phyloP scores from a whole-genome alignment of 2,329 filamentous ascomycete genomes.

The Corniculantispora saksenae region DNA sequence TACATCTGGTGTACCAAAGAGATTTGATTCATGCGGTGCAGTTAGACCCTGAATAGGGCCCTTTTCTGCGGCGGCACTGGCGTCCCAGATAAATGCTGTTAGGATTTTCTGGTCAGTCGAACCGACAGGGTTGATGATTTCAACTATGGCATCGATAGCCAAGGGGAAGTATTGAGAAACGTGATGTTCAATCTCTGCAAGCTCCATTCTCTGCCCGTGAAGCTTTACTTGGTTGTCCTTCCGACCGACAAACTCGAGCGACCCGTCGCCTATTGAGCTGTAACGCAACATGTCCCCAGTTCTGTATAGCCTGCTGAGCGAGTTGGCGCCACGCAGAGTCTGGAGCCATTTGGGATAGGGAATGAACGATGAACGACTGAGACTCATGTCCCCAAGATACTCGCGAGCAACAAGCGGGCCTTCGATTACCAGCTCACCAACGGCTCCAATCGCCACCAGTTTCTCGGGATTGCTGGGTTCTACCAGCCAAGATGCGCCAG shows the following conservation, averaged over 20 bases:
- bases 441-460: conserved; percentile 13
- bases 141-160: conserved; percentile 38
- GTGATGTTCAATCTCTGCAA: conserved; percentile 27
- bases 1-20: neutral
- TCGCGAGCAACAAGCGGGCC: conserved; percentile 10
- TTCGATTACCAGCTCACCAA: conserved; percentile 18
- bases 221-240: conserved; percentile 21
- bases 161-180: conserved; percentile 23
- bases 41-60: neutral
- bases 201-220: conserved; percentile 27
- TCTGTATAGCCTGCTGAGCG: neutral
- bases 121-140: conserved; percentile 26
- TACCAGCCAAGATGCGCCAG: conserved; percentile 17
- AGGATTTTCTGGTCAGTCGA: conserved; percentile 37
- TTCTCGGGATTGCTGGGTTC: conserved; percentile 7
- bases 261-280: conserved; percentile 19
- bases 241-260: conserved; percentile 22
- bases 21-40: neutral
- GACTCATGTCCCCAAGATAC: neutral
- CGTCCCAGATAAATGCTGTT: conserved; percentile 21
- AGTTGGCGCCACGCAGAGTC: neutral
- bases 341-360: neutral
- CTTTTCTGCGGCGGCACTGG: neutral
- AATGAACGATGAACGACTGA: neutral
- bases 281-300: conserved; percentile 20